Evolutionary conservation across 169 alveolate genomes (phyloP), one percentile per base, ranked within the genome.

Genomic region (Plasmodium adleri): DNA sequence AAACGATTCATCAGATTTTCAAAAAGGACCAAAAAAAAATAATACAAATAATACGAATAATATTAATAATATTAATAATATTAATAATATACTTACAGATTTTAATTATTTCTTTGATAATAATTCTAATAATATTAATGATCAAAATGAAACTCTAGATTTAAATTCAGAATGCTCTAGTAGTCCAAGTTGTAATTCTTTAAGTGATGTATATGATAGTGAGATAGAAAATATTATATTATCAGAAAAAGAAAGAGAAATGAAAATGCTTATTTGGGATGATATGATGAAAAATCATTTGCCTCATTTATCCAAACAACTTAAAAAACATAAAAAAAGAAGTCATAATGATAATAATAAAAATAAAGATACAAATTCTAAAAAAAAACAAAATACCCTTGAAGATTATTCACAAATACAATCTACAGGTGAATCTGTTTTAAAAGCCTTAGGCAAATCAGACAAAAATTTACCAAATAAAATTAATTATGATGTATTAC

Each of bases 201-300:
- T 92, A 43, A 88, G 94, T 62, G 95, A 92, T 47, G 68, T 72
- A 4, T 87, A 91, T 52, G 95, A 92, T 47, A 90, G 94, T 13
- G 95, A 92, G 73, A 92, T 92, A 45, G 93, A 92, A 66, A 87
- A 74, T 74, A 90, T 95, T 90, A 92, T 95, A 22, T 90, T 95
- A 24, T 92, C 95, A 3, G 97, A 94, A 49, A 93, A 92, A 47
- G 97, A 95, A 88, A 93, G 83, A 88, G 92, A 67, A 54, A 91
- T 95, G 7, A 95, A 95, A 78, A 92, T 94, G 76, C 88, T 93
- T n/a, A 88, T 95, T 24, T 95, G 97, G 97, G 97, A 95, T 76
- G 97, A 95, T 74, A 92, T 95, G 67, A 95, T 97, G 78, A 95
- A 78, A 90, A 96, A 88, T 54, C 88, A 92, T 62, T 86, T 95